Evolutionary conservation across 495 filamentous ascomycete genomes (phyloP).

Genomic region (Xylaria palmicola): DNA sequence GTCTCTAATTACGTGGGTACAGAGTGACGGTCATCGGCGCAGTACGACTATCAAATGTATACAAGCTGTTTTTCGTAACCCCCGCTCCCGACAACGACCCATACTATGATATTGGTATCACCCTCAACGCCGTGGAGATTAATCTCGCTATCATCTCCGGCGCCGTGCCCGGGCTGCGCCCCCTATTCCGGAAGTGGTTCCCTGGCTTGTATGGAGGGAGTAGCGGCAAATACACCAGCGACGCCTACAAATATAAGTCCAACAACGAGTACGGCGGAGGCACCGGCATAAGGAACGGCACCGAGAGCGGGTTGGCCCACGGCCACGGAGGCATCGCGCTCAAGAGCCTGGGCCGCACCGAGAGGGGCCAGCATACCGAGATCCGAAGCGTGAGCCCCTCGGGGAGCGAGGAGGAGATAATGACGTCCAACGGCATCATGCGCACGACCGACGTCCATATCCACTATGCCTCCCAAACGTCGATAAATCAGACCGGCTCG

Average conservation of each 20-base stretch:
- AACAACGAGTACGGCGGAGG: not conserved
- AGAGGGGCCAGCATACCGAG: not conserved
- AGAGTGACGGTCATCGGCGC: slow-evolving; percentile 40
- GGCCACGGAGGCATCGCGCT: not conserved
- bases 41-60: slow-evolving; percentile 20
- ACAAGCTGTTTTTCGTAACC: slow-evolving; percentile 16
- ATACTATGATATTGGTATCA: slow-evolving; percentile 35
- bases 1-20: not conserved
- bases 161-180: slow-evolving; percentile 23
- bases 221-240: not conserved
- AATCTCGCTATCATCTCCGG: slow-evolving; percentile 44
- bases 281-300: not conserved
- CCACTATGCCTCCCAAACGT: not conserved
- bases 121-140: slow-evolving; percentile 40
- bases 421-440: slow-evolving; percentile 12
- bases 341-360: slow-evolving; percentile 2
- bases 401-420: slow-evolving; percentile 9
- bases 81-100: slow-evolving; percentile 12
- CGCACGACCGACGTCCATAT: slow-evolving; percentile 3
- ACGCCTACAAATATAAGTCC: not conserved
- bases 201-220: slow-evolving; percentile 14
- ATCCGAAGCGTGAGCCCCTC: slow-evolving; percentile 5
- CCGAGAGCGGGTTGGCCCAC: not conserved
- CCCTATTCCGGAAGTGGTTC: slow-evolving; percentile 21
- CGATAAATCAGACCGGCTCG: not conserved